Base-by-base conservation (phyloP, 495 filamentous ascomycete genomes). In the Trypethelium eluteriae region DNA sequence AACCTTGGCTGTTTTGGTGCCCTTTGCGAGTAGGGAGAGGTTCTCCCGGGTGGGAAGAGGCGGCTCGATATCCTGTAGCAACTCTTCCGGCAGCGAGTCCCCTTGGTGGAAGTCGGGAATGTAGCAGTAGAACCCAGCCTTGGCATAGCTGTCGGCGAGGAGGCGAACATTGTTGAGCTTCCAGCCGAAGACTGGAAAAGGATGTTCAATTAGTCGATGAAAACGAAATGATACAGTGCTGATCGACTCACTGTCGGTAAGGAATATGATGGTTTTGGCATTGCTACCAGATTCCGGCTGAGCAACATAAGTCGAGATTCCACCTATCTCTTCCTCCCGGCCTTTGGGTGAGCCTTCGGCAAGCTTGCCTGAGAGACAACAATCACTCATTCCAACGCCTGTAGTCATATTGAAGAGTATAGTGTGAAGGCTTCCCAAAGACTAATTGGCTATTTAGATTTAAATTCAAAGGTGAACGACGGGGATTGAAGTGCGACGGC, bases 31-130 rank as follows among this genome's bases (percentile, higher is more conserved):
- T 5, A 73, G 2, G 49, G 67, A 44, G 3, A 64, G 69, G 11
- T 64, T 36, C 46, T 76, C 73, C 44, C 71, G 73, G 12, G 57
- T 57, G 0, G 67, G 50, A 2, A 76, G 69, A 9, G 66, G 73
- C 2, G 73, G 74, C 62, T 76, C 74, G 65, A 74, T 70, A 64
- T 70, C 68, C 35, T 76, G 67, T 10, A 76, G 65, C 50, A 73
- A 73, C 49, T 57, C 53, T 11, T 62, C 57, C n/a, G 66, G 64
- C 56, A 76, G 64, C 41, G 67, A 70, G 67, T 76, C 74, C 69
- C 66, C 71, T 50, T 70, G 2, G 69, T 74, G 74, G 9, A 73
- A 14, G 68, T 76, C 74, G 25, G 74, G 74, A 61, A 76, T 68
- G 66, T 73, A 76, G 66, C 57, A 63, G 25, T 63, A 68, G 70